Evolutionary conservation across 345 rosid genomes (phyloP), one percentile per base, ranked within the genome.

Genomic region (Fremontodendron californicum): DNA sequence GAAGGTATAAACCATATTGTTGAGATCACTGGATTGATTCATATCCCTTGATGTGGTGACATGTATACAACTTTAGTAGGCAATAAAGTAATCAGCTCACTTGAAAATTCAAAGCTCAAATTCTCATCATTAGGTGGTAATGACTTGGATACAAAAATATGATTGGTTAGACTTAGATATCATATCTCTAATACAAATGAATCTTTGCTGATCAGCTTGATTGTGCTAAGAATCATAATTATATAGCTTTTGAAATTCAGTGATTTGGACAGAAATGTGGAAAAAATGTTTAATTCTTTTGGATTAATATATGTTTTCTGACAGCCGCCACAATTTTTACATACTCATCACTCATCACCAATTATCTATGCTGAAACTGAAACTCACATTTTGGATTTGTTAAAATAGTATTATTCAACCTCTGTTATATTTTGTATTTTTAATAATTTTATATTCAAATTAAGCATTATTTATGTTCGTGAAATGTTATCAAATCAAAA

Each of bases 111-210:
- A 58, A 58, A 25, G 31, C 19, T 8, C 21, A 68, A 43, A 15
- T 27, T 69, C 57, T 45, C 57, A 45, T 69, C 73, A 69, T 69
- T 45, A 69, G 39, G 15, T 45, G 73, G 23, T 45, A 27, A 69
- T 46, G 52, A 69, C 73, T 45, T 45, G 1, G 19, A 4, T 67
- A 12, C 23, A 68, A 12, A 2, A 11, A 66, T 21, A 43, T 45
- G 73, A 69, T 45, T 69, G 54, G 73, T 61, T 13, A 33, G 35
- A 33, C n/a, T 8, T 55, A 3, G 55, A 45, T 46, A 68, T 69
- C 39, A 45, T 45, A 69, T 69, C 57, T 45, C 21, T 13, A 21
- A 11, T 15, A 0, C 3, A 27, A 69, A 25, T 64, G 33, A 40
- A 66, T 66, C 27, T 64, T 62, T 35, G 25, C 7, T 37, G 13